phyloP scores from a whole-genome alignment of 129 eudicot genomes.

The Lactuca sativa region DNA sequence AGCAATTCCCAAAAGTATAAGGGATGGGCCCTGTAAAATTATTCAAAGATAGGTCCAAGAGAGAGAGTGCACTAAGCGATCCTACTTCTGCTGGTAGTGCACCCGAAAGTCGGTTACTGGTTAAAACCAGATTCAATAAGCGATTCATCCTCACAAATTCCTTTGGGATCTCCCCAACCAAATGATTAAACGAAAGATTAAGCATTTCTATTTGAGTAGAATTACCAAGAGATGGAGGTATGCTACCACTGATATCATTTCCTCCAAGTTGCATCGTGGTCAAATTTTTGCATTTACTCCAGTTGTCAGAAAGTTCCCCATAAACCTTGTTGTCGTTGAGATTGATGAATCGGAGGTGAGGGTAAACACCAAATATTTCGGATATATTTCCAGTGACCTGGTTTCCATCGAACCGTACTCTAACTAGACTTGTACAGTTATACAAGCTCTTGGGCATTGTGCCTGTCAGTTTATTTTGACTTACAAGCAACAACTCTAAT shows the following conservation, averaged over 20 bases:
- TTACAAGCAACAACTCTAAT: constrained; percentile 21
- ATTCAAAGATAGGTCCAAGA: constrained; percentile 30
- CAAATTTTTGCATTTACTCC: constrained; percentile 42
- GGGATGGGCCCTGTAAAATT: constrained; percentile 33
- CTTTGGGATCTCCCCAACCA: constrained; percentile 18
- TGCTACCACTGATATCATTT: constrained; percentile 20
- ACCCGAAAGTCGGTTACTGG: constrained; percentile 33
- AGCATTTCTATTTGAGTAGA: constrained; percentile 10
- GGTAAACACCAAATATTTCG: constrained; percentile 43
- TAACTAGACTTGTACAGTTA: constrained; percentile 38
- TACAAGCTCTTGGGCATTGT: constrained; percentile 10
- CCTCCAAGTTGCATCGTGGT: constrained; percentile 19
- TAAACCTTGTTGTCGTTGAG: constrained; percentile 32
- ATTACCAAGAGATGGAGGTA: constrained; percentile 33
- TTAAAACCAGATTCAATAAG: neutral
- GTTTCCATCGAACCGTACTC: constrained; percentile 39
- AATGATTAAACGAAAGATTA: constrained; percentile 19
- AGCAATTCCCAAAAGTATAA: constrained; percentile 16
- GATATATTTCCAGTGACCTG: constrained; percentile 40
- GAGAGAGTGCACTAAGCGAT: neutral
- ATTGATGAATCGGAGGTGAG: constrained; percentile 27
- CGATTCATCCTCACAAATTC: constrained; percentile 20
- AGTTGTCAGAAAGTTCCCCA: constrained; percentile 39
- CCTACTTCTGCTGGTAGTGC: constrained; percentile 29
- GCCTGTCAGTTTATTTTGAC: constrained; percentile 21